These are phyloP conservation scores for Dothiorella sarmentorum DNA, from an alignment of 2,329 filamentous ascomycete genomes.

Conservation along the genomic window DNA sequence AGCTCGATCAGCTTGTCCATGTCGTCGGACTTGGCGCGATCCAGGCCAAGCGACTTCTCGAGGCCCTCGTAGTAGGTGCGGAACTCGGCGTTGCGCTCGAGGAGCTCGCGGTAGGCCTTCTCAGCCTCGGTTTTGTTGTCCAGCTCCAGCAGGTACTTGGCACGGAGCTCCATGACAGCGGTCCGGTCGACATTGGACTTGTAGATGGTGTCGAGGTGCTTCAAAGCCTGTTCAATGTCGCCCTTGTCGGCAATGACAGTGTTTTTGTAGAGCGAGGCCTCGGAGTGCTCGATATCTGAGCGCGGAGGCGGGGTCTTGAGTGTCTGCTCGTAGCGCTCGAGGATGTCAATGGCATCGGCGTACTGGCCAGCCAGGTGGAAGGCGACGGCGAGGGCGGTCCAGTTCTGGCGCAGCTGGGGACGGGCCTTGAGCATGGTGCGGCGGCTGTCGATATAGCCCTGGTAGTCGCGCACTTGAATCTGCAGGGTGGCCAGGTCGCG, in stretches of 20 bases:
- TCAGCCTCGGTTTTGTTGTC: slow-evolving; percentile 75
- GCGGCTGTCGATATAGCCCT: slow-evolving; percentile 87
- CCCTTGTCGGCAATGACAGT: slow-evolving; percentile 86
- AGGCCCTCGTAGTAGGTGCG: slow-evolving; percentile 80
- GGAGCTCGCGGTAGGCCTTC: slow-evolving; percentile 72
- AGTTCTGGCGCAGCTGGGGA: slow-evolving; percentile 81
- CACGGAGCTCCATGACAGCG: slow-evolving; percentile 79
- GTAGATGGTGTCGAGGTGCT: slow-evolving; percentile 75
- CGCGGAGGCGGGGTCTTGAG: slow-evolving; percentile 75
- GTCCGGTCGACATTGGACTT: slow-evolving; percentile 80
- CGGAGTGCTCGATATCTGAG: slow-evolving; percentile 85
- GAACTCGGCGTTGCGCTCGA: slow-evolving; percentile 86
- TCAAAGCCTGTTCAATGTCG: slow-evolving; percentile 75
- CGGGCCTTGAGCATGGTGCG: slow-evolving; percentile 82
- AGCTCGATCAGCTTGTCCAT: slow-evolving; percentile 69
- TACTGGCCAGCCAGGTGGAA: slow-evolving; percentile 87
- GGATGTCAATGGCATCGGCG: slow-evolving; percentile 80
- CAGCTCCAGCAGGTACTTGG: slow-evolving; percentile 77
- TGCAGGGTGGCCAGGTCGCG: slow-evolving; percentile 90
- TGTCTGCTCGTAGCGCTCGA: slow-evolving; percentile 91
- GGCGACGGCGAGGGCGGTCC: slow-evolving; percentile 94
- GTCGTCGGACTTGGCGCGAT: slow-evolving; percentile 57
- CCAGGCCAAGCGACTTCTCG: slow-evolving; percentile 64
- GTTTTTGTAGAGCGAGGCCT: slow-evolving; percentile 94
- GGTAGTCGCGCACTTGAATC: slow-evolving; percentile 93